phyloP scores from a whole-genome alignment of 345 rosid species.

The Salix koriyanagi region DNA sequence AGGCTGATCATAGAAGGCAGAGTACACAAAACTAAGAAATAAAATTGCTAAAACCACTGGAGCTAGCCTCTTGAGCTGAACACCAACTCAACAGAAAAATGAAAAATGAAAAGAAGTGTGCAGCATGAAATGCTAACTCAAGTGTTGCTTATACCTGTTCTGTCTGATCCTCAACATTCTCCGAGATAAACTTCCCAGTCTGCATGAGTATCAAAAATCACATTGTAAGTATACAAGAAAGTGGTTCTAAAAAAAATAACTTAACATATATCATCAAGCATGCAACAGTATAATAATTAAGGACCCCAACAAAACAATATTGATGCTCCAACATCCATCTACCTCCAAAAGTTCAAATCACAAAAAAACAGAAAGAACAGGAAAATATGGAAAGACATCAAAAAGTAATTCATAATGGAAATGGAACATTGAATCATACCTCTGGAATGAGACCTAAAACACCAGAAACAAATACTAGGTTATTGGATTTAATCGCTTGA shows the following conservation, averaged over 20 bases:
- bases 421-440: slow-evolving; percentile 36
- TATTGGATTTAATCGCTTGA: slow-evolving; percentile 78
- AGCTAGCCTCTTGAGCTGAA: not conserved
- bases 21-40: not conserved
- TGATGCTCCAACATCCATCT: not conserved
- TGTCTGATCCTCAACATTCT: slow-evolving; percentile 69
- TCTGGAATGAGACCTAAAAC: slow-evolving; percentile 82
- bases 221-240: slow-evolving; percentile 11
- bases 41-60: not conserved
- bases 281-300: not conserved
- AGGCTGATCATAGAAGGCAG: not conserved
- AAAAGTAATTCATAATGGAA: not conserved
- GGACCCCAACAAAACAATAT: not conserved
- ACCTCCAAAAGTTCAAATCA: not conserved
- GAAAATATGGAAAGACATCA: not conserved
- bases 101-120: not conserved
- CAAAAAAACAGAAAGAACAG: not conserved
- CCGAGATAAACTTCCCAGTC: slow-evolving; percentile 78
- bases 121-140: not conserved
- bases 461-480: slow-evolving; percentile 76
- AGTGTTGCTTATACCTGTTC: slow-evolving; percentile 55
- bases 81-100: not conserved
- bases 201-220: slow-evolving; percentile 23
- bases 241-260: not conserved
- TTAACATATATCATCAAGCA: not conserved